phyloP scores from a whole-genome alignment of 441 rosid species.

The Populus trichocarpa region DNA sequence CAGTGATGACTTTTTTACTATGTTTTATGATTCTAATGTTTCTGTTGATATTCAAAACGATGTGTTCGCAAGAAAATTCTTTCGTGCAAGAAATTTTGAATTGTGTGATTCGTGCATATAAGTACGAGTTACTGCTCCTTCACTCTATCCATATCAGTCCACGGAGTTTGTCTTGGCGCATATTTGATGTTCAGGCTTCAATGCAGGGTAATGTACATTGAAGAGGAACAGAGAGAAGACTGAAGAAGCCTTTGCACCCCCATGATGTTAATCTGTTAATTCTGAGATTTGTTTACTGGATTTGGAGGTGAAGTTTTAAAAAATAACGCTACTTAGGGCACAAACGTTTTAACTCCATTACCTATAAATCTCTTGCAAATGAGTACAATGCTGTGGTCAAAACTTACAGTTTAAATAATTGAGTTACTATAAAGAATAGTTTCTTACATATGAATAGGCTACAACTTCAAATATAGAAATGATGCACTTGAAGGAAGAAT shows the following conservation, averaged over 20 bases:
- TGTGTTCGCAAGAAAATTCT: not conserved
- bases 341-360: not conserved
- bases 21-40: not conserved
- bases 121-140: not conserved
- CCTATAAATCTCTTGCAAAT: not conserved
- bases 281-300: not conserved
- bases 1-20: not conserved
- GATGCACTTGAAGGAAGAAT: slow-evolving; percentile 16
- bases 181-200: not conserved
- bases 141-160: not conserved
- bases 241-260: not conserved
- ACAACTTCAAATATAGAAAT: slow-evolving; percentile 2
- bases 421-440: slow-evolving; percentile 22
- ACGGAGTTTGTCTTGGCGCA: not conserved
- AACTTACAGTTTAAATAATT: not conserved
- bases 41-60: not conserved
- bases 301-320: not conserved
- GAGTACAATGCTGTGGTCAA: not conserved
- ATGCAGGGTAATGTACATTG: not conserved
- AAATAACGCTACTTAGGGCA: not conserved
- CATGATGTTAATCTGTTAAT: not conserved
- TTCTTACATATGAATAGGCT: slow-evolving; percentile 10
- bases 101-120: not conserved
- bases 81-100: too few species aligned
- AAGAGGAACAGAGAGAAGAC: not conserved